Base-by-base conservation (phyloP, 2,329 filamentous ascomycete genomes). In the Clonostachys sp. region DNA sequence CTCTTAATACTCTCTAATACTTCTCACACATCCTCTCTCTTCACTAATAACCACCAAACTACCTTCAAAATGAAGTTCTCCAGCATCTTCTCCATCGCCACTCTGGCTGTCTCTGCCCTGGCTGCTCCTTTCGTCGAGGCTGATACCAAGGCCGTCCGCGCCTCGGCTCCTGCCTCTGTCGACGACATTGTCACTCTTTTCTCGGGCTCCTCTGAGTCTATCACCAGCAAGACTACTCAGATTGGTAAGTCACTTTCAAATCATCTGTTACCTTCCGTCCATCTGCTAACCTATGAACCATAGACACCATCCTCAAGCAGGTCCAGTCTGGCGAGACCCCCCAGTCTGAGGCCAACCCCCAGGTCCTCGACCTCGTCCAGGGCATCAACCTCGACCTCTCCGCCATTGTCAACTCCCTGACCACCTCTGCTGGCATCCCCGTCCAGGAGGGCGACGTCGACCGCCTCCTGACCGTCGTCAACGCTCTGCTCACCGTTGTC, bases 401-500 rank as follows among this genome's bases (percentile, higher is more conserved):
- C 33, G 44, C 50, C 35, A 49, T 62, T 30, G 55, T 62, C 35
- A 47, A 45, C 45, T 48, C 56, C 50, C 53, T 62, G 34, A 53
- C 52, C 16, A 53, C 49, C 33, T 48, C 53, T 39, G 45, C 52
- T 38, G 52, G 55, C 24, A 46, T 63, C 14, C 36, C 48, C 24
- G 52, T 58, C 45, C 43, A 50, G 5, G 48, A 51, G 13, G 49
- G 46, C n/a, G 55, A 64, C 10, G 53, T 62, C 48, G 47, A 57
- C 47, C 53, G 47, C 16, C 45, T 60, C n/a, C 51, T 58, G 12
- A 45, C 12, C 49, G 36, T 57, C n/a, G 57, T 60, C 16, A 41
- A 44, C n/a, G 46, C 14, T 49, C 44, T 59, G 33, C 56, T 59
- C 20, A 43, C 41, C 18, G 55, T 62, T 14, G 44, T 61, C 17